These are phyloP conservation scores for Salix udensis DNA, from an alignment of 345 rosid genomes.

Conservation along the genomic window DNA sequence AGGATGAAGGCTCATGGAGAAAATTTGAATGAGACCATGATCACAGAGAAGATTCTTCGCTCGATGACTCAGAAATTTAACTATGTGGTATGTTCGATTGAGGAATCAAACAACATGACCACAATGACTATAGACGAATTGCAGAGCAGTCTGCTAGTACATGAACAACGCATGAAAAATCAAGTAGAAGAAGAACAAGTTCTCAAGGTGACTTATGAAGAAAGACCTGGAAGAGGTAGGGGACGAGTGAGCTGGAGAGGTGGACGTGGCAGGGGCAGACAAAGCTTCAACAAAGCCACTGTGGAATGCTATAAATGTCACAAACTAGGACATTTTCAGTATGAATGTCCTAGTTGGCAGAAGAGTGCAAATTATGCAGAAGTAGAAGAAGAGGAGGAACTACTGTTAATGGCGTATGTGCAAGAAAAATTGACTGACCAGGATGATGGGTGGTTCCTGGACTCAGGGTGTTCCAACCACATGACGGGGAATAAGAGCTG, in stretches of 20 bases:
- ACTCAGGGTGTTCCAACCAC: constrained; percentile 5
- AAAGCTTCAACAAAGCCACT: neutral
- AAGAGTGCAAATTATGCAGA: neutral
- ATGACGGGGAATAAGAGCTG: neutral
- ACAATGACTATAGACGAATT: neutral
- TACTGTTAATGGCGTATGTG: neutral
- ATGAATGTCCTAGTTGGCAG: neutral
- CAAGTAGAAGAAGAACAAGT: neutral
- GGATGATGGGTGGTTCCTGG: neutral
- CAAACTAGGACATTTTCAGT: neutral
- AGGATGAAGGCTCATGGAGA: constrained; percentile 6
- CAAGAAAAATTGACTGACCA: no score
- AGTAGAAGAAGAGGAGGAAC: neutral
- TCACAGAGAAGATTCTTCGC: constrained; percentile 3
- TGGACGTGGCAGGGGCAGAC: neutral
- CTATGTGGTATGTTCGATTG: neutral
- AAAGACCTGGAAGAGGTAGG: neutral
- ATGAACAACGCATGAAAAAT: neutral
- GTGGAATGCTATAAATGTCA: neutral
- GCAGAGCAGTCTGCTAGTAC: neutral
- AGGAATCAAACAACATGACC: neutral
- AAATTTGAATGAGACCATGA: neutral
- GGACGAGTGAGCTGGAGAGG: neutral
- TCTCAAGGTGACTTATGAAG: neutral
- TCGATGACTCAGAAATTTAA: neutral